phyloP scores from a whole-genome alignment of 2,329 filamentous ascomycete species.

The Ascochyta lentis region DNA sequence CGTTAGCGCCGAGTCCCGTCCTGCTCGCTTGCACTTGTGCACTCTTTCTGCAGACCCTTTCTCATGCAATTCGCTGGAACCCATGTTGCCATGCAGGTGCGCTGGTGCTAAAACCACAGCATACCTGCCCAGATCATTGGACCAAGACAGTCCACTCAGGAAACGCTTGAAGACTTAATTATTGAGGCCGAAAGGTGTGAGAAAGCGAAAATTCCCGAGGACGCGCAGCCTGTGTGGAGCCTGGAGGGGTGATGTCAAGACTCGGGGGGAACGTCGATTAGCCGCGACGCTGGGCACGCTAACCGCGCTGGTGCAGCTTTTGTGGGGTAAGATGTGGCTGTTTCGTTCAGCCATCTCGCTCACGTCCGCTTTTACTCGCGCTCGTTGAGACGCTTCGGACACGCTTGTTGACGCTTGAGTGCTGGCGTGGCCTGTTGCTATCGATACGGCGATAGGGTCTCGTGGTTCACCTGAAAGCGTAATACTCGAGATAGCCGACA shows the following conservation, averaged over 20 bases:
- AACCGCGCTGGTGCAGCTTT: background rate
- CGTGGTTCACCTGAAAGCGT: slow-evolving; percentile 4
- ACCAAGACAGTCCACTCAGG: background rate
- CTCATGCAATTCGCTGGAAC: slow-evolving; percentile 3
- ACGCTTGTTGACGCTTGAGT: slow-evolving; percentile 16
- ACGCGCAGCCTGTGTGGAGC: slow-evolving; percentile 13
- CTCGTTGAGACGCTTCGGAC: slow-evolving; percentile 18
- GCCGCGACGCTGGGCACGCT: slow-evolving; percentile 14
- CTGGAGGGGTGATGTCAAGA: slow-evolving; percentile 20
- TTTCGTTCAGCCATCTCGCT: slow-evolving; percentile 10
- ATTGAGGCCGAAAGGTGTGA: background rate
- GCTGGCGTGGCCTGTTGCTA: slow-evolving; percentile 15
- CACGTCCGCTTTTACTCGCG: slow-evolving; percentile 11
- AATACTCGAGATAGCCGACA: slow-evolving; percentile 2
- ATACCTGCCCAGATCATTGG: slow-evolving; percentile 6
- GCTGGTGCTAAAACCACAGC: background rate
- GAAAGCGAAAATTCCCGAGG: background rate
- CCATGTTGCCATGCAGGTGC: slow-evolving; percentile 1
- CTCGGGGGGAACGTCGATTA: slow-evolving; percentile 16
- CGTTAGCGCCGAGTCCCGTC: slow-evolving; percentile 10
- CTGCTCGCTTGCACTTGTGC: slow-evolving; percentile 13
- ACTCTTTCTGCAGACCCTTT: slow-evolving; percentile 3
- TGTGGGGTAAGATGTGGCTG: slow-evolving; percentile 19
- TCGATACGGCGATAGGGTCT: slow-evolving; percentile 11
- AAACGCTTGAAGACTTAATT: background rate